These are phyloP conservation scores for Ceratobasidium sp. DNA, from an alignment of 1,284 basidiomycete genomes.

Conservation along the genomic window DNA sequence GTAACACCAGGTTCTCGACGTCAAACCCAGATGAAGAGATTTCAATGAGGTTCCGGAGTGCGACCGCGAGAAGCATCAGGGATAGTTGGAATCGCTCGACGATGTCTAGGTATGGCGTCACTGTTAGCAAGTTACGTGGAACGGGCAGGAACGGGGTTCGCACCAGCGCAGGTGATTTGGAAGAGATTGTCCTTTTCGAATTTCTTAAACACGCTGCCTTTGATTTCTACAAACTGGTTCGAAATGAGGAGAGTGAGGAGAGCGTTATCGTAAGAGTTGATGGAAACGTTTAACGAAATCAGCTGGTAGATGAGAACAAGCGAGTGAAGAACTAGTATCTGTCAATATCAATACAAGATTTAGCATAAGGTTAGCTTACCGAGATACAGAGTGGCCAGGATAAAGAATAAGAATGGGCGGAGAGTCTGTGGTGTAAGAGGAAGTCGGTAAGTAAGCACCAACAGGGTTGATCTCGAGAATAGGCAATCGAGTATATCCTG, in stretches of 20 bases:
- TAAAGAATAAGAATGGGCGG: conserved; percentile 88
- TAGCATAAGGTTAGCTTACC: conserved; percentile 66
- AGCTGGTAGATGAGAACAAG: conserved; percentile 98
- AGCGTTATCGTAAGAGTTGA: conserved; percentile 98
- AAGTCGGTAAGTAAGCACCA: conserved; percentile 75
- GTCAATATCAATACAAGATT: conserved; percentile 1
- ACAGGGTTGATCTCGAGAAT: conserved; percentile 92
- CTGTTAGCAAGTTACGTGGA: not conserved
- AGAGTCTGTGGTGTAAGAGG: conserved; percentile 74
- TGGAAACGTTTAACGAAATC: conserved; percentile 95
- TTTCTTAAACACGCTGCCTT: conserved; percentile 99
- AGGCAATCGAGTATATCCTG: conserved; percentile 98
- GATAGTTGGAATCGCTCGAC: conserved; percentile 96
- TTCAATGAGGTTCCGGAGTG: conserved; percentile 95
- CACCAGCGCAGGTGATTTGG: conserved; percentile 97
- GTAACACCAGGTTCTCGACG: conserved; percentile 76
- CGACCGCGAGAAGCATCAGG: conserved; percentile 93
- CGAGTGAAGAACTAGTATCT: conserved; percentile 80
- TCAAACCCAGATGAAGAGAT: conserved; percentile 90
- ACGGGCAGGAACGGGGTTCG: conserved; percentile 11
- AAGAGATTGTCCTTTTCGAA: conserved; percentile 99
- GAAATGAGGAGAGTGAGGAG: conserved; percentile 94
- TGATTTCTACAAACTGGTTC: conserved; percentile 99
- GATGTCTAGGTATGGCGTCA: conserved; percentile 75
- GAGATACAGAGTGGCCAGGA: conserved; percentile 86